A percentile compares a stretch with the other conserved stretches of the same genome.
Evolutionary conservation across 225 moss, liverwort and hornwort genomes (phyloP).

Genomic region (Asterella californica): DNA sequence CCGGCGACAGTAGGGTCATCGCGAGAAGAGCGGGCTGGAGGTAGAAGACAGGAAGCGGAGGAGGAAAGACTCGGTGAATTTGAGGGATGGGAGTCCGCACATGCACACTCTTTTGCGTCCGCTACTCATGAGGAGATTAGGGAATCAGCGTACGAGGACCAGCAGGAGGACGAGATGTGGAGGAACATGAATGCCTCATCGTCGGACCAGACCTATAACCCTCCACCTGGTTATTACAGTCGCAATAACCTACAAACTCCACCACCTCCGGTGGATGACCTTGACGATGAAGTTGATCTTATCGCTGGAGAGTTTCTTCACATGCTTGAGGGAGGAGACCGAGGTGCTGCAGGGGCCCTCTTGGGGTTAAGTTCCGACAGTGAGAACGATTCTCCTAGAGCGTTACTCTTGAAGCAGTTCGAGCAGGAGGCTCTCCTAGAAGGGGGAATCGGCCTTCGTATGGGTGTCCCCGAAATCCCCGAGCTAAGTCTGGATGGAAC

Average conservation of each 20-base stretch:
- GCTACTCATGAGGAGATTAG: constrained; percentile 28
- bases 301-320: constrained; percentile 95
- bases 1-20: constrained; percentile 16
- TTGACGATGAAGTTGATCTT: constrained; percentile 90
- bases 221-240: background rate
- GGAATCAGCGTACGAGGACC: constrained; percentile 18
- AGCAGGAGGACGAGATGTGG: constrained; percentile 23
- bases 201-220: constrained; percentile 23
- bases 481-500: constrained; percentile 59
- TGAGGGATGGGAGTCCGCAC: constrained; percentile 23
- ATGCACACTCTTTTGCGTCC: constrained; percentile 7
- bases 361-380: constrained; percentile 62
- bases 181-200: constrained; percentile 12
- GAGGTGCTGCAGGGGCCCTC: constrained; percentile 20
- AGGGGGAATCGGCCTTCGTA: constrained; percentile 65
- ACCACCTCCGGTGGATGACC: constrained; percentile 41
- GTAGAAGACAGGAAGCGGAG: constrained; percentile 3
- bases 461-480: constrained; percentile 57
- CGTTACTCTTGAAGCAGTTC: constrained; percentile 80
- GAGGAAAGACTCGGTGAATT: constrained; percentile 18
- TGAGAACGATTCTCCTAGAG: constrained; percentile 88
- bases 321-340: constrained; percentile 58
- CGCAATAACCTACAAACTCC: background rate
- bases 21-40: constrained; percentile 14
- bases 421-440: constrained; percentile 86